Percentiles rank a stretch among this genome's conserved stretches.
Conservation (phyloP, 768 basidiomycete species). For the Mrakia gelida region DNA sequence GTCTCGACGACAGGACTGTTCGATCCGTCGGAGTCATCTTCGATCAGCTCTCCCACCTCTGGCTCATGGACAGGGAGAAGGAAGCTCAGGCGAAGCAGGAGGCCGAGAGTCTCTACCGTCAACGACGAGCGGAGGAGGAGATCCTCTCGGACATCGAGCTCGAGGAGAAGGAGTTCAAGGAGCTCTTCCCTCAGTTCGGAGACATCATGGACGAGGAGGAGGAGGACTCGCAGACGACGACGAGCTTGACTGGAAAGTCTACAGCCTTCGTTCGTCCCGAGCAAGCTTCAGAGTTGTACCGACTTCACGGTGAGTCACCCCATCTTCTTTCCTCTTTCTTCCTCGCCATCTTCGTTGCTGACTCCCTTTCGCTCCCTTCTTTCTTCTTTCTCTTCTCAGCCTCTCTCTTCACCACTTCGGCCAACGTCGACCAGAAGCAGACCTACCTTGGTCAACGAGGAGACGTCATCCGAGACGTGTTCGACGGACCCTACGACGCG, state of each 20-base stretch:
- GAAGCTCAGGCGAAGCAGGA: constrained; percentile 61
- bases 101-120: constrained; percentile 71
- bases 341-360: background rate
- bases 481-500: constrained; percentile 21
- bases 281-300: constrained; percentile 30
- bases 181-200: constrained; percentile 80
- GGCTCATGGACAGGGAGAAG: constrained; percentile 73
- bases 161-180: constrained; percentile 77
- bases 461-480: constrained; percentile 27
- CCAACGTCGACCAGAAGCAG: constrained; percentile 2
- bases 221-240: background rate
- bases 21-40: constrained; percentile 54
- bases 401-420: constrained; percentile 22
- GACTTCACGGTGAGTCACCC: constrained; percentile 29
- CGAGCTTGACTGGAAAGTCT: constrained; percentile 8
- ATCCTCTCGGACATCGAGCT: constrained; percentile 63
- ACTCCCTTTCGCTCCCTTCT: background rate
- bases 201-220: constrained; percentile 44
- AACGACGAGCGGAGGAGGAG: constrained; percentile 54
- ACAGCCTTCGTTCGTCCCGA: constrained; percentile 30
- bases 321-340: background rate
- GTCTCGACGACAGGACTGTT: constrained; percentile 40
- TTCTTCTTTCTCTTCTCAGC: background rate
- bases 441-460: constrained; percentile 22
- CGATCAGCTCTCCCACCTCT: constrained; percentile 69